Evolutionary conservation across 306 rosid species (phyloP).

Genomic region (Cicer pinnatifidum): DNA sequence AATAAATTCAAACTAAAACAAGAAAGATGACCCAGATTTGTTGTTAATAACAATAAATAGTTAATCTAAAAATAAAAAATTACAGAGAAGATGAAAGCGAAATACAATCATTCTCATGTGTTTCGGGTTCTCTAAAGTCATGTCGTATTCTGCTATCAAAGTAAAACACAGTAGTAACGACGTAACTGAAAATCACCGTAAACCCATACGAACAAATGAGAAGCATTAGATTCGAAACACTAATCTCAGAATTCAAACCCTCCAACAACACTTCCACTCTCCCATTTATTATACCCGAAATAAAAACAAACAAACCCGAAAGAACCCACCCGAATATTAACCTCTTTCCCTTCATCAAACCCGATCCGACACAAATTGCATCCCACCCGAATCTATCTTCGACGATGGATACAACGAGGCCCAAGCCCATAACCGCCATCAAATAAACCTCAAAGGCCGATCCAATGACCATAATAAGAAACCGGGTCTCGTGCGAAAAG

Average conservation of each 20-base stretch:
- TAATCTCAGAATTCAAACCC: slow-evolving; percentile 41
- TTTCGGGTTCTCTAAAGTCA: slow-evolving; percentile 17
- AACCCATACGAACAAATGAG: slow-evolving; percentile 57
- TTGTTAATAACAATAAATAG: neutral
- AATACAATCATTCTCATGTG: neutral
- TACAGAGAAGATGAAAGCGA: neutral
- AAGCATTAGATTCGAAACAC: slow-evolving; percentile 46
- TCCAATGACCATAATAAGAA: slow-evolving; percentile 38
- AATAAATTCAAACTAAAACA: neutral
- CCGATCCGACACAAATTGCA: slow-evolving; percentile 60
- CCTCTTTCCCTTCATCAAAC: slow-evolving; percentile 57
- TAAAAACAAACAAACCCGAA: slow-evolving; percentile 54
- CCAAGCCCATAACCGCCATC: slow-evolving; percentile 63
- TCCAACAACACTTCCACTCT: slow-evolving; percentile 53
- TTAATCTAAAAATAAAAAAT: neutral
- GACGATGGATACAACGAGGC: slow-evolving; percentile 59
- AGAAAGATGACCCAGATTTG: neutral
- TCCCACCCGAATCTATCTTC: slow-evolving; percentile 70
- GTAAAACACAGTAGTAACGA: slow-evolving; percentile 69
- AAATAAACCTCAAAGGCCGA: slow-evolving; percentile 57
- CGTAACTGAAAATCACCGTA: slow-evolving; percentile 57
- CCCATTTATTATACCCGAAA: slow-evolving; percentile 51
- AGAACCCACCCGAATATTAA: slow-evolving; percentile 58
- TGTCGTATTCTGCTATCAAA: slow-evolving; percentile 59
- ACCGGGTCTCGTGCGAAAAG: slow-evolving; percentile 11